Percentiles rank a stretch among this genome's conserved stretches.
Conservation (phyloP, 1,284 basidiomycete genomes). For the Phellopilus nigrolimitatus region DNA sequence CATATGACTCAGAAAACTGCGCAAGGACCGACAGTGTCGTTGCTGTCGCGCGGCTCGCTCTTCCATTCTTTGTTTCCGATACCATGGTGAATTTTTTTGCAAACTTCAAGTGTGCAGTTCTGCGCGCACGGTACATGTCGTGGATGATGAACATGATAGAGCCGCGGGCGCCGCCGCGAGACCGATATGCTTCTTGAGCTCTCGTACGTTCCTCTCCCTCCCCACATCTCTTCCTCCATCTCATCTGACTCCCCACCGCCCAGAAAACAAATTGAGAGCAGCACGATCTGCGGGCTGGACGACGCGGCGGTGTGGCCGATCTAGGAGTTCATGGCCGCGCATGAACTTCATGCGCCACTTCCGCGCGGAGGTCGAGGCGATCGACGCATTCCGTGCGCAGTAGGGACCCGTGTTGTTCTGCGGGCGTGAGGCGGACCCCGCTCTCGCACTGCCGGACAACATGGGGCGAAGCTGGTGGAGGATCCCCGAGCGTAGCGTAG, state of each 20-base stretch:
- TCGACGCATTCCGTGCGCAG: slow-evolving; percentile 71
- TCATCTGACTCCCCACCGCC: too few relatives aligned
- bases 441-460: slow-evolving; percentile 78
- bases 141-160: slow-evolving; percentile 99
- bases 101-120: slow-evolving; percentile 53
- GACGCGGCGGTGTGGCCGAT: slow-evolving; percentile 99
- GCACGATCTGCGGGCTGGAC: slow-evolving; percentile 93
- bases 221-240: too few relatives aligned
- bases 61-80: slow-evolving; percentile 37
- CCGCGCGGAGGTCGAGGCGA: slow-evolving; percentile 89
- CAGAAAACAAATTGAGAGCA: slow-evolving; percentile 94
- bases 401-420: slow-evolving; percentile 90
- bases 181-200: slow-evolving; percentile 98
- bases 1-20: too few relatives aligned
- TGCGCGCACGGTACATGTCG: slow-evolving; percentile 97
- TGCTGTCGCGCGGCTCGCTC: slow-evolving; percentile 91
- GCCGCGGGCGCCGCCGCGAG: slow-evolving; percentile 86
- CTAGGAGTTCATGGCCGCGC: too few relatives aligned
- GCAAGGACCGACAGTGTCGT: slow-evolving; percentile 90
- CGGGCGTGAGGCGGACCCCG: slow-evolving; percentile 68
- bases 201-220: slow-evolving; percentile 63
- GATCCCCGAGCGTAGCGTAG: slow-evolving; percentile 14
- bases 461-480: slow-evolving; percentile 52
- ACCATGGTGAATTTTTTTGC: not conserved
- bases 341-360: slow-evolving; percentile 98